Conservation (phyloP, 768 basidiomycete genomes). For the Leccinum fibrillosum region DNA sequence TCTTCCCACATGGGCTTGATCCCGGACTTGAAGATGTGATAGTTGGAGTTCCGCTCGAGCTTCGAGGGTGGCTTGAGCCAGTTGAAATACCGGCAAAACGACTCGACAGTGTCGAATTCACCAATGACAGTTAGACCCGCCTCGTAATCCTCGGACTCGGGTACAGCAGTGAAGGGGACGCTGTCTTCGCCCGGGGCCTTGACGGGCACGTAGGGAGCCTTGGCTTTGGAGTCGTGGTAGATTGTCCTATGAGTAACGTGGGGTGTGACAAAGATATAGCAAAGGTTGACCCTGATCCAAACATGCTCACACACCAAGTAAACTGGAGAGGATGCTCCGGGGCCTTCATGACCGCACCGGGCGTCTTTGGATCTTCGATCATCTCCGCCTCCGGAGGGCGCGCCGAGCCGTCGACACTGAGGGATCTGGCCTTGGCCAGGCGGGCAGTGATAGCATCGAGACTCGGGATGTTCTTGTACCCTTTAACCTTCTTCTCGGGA, state of each 20-base stretch:
- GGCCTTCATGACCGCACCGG: constrained; percentile 61
- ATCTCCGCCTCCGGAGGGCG: constrained; percentile 76
- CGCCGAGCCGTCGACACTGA: constrained; percentile 56
- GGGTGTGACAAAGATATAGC: neutral
- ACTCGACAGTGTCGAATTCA: constrained; percentile 87
- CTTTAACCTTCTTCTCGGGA: constrained; percentile 42
- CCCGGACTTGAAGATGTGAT: constrained; percentile 91
- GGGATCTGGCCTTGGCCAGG: constrained; percentile 64
- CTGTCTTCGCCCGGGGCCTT: constrained; percentile 25
- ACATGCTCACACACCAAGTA: constrained; percentile 53
- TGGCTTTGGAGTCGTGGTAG: constrained; percentile 84
- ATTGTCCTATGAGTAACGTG: constrained; percentile 61
- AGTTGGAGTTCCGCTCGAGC: constrained; percentile 88
- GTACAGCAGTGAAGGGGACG: constrained; percentile 37
- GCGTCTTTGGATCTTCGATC: constrained; percentile 81
- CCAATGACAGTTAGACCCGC: constrained; percentile 84
- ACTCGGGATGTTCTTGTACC: constrained; percentile 86
- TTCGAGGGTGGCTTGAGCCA: constrained; percentile 91
- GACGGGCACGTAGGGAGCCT: constrained; percentile 39
- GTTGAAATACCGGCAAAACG: constrained; percentile 89
- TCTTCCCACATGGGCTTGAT: constrained; percentile 99
- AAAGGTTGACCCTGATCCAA: neutral
- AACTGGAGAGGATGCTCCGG: constrained; percentile 86
- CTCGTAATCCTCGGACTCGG: constrained; percentile 77
- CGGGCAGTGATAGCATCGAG: constrained; percentile 83